phyloP scores from a whole-genome alignment of 2,329 filamentous ascomycete genomes.

The Pseudomassariella vexata region DNA sequence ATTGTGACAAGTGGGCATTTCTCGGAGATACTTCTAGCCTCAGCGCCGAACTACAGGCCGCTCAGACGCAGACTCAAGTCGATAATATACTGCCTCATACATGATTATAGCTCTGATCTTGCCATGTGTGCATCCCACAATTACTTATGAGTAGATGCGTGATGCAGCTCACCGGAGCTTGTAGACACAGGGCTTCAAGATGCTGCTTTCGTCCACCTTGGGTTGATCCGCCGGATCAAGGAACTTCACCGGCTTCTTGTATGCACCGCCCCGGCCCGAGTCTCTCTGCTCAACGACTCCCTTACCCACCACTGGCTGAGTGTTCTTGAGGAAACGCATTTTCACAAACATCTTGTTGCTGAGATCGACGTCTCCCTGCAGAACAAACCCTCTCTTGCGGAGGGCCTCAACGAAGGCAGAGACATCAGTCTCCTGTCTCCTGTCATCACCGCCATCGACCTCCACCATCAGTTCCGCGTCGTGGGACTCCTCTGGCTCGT shows the following conservation, averaged over 20 bases:
- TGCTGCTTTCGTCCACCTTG: constrained; percentile 52
- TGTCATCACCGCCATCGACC: constrained; percentile 62
- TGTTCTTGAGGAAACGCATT: constrained; percentile 90
- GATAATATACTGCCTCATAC: too few species aligned
- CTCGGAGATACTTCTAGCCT: too few species aligned
- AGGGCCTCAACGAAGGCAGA: constrained; percentile 81
- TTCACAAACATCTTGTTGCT: constrained; percentile 98
- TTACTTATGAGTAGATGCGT: too few species aligned
- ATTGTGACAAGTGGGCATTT: too few species aligned
- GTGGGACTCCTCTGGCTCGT: constrained; percentile 42
- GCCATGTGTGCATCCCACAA: background rate
- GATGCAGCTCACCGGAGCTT: constrained; percentile 80
- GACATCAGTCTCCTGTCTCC: constrained; percentile 74
- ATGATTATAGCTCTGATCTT: too few species aligned
- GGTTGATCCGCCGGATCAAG: constrained; percentile 52
- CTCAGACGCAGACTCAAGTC: too few species aligned
- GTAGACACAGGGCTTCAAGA: constrained; percentile 93
- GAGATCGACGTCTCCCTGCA: constrained; percentile 73
- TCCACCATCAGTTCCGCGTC: constrained; percentile 59
- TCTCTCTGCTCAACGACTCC: constrained; percentile 56
- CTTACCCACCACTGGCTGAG: constrained; percentile 70
- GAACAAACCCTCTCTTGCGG: constrained; percentile 73
- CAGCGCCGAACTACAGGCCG: too few species aligned
- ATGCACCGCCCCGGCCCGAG: constrained; percentile 39
- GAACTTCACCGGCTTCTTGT: constrained; percentile 47